phyloP scores from a whole-genome alignment of 257 asterid genomes.

The Lavandula angustifolia region DNA sequence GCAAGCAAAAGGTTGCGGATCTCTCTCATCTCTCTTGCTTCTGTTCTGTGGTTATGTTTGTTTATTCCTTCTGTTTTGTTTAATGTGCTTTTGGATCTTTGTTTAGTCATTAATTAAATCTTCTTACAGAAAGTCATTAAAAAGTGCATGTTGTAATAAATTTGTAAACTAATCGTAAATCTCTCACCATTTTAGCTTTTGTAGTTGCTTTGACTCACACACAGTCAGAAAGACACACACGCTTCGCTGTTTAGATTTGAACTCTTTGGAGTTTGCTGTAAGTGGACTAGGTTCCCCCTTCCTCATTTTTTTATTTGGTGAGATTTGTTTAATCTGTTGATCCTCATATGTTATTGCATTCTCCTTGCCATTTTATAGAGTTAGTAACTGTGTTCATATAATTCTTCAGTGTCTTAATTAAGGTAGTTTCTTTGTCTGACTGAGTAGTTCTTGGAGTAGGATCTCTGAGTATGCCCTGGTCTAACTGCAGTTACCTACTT shows the following conservation, averaged over 20 bases:
- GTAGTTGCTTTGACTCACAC: constrained; percentile 25
- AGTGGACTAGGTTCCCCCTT: constrained; percentile 1
- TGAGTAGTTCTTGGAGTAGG: neutral
- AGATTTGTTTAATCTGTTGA: constrained; percentile 1
- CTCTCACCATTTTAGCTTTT: neutral
- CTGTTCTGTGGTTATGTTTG: constrained; percentile 7
- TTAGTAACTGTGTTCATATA: neutral
- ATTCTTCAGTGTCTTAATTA: neutral
- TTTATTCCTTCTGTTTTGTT: constrained; percentile 7
- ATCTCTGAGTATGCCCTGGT: constrained; percentile 3
- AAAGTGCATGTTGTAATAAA: constrained; percentile 12
- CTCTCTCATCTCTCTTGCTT: constrained; percentile 9
- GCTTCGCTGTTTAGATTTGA: constrained; percentile 12
- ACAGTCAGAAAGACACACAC: constrained; percentile 5
- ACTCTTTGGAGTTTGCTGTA: constrained; percentile 12
- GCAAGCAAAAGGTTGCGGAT: constrained; percentile 6
- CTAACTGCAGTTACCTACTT: constrained; percentile 15
- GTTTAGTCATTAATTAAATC: constrained; percentile 18
- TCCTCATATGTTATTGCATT: neutral
- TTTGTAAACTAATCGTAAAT: constrained; percentile 5
- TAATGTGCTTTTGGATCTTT: constrained; percentile 22
- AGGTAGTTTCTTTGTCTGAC: neutral
- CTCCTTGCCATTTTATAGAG: neutral
- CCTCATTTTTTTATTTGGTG: constrained; percentile 15
- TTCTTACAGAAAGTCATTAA: neutral